Base-by-base conservation (phyloP, 2,329 filamentous ascomycete species). In the Dothistroma septosporum region DNA sequence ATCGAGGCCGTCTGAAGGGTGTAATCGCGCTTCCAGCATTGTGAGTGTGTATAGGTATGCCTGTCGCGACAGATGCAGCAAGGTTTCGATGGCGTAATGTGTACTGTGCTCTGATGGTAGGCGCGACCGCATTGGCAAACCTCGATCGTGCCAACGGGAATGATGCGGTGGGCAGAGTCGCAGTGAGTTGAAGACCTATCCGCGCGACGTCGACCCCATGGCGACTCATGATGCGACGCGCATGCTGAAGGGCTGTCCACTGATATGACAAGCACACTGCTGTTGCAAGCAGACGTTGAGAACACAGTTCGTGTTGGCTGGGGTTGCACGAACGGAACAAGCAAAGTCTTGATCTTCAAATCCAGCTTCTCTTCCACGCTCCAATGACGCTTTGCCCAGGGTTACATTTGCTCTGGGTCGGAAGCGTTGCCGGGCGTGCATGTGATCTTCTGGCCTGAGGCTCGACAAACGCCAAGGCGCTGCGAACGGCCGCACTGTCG, bases 151-250 rank as follows among this genome's bases (percentile, higher is more conserved):
- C 58, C 37, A 60, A 57, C 37, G 59, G 37, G 33, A 62, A 21
- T 48, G 57, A 33, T 55, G 59, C 56, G 53, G 55, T 58, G 31
- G n/a, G 37, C 21, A 50, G 56, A 33, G 21, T 28, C 21, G 19
- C 60, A 35, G 53, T 53, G 57, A 63, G 57, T 53, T 59, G 59
- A 22, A 66, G 60, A 53, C 62, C 59, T 57, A 46, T 60, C 59
- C 64, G 64, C 61, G 55, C 64, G 24, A 60, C 54, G 44, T 63
- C 60, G 57, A 65, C 60, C 37, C 59, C 66, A 79, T 78, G 74
- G 70, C 77, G 70, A 70, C 74, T 78, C 78, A 80, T 80, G 44
- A 66, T 68, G 61, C 61, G 57, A 57, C 60, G 56, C 58, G 60
- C 64, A 66, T 65, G 41, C 57, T 65, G 61, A 33, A 56, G 24